Evolutionary conservation across 1,284 basidiomycete species (phyloP).

Genomic region (Cerrena zonata): DNA sequence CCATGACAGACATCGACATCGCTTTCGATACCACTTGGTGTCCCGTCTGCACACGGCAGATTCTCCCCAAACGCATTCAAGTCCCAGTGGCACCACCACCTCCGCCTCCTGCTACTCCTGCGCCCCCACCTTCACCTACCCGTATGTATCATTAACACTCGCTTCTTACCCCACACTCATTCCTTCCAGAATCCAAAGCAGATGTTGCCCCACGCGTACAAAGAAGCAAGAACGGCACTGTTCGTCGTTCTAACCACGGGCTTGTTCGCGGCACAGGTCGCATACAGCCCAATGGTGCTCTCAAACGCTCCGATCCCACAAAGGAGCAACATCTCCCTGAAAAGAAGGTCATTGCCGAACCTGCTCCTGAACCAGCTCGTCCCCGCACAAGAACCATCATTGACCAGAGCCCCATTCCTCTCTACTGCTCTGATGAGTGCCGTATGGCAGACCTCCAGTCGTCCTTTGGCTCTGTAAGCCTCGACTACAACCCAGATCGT

Average conservation of each 20-base stretch:
- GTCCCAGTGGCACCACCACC: constrained; percentile 37
- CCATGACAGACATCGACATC: constrained; percentile 36
- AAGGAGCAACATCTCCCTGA: constrained; percentile 13
- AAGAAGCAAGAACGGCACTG: constrained; percentile 38
- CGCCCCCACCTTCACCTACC: constrained; percentile 26
- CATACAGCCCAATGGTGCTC: constrained; percentile 47
- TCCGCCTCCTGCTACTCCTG: constrained; percentile 24
- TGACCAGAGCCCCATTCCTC: constrained; percentile 65
- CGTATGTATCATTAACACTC: constrained; percentile 22
- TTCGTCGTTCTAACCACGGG: constrained; percentile 38
- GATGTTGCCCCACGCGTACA: constrained; percentile 17
- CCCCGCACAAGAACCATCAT: constrained; percentile 59
- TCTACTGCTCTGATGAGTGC: constrained; percentile 77
- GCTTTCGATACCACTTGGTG: constrained; percentile 65
- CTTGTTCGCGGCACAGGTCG: constrained; percentile 60
- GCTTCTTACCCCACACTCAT: constrained; percentile 11
- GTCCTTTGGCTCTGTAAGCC: constrained; percentile 34
- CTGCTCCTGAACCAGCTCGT: constrained; percentile 24
- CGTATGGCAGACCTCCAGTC: constrained; percentile 49
- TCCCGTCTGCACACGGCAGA: constrained; percentile 65
- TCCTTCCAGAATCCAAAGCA: constrained; percentile 26
- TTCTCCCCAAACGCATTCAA: constrained; percentile 59
- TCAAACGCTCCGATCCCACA: constrained; percentile 39
- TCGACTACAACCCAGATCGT: constrained; percentile 43
- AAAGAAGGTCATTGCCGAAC: constrained; percentile 10